These are phyloP conservation scores for Alternaria novae-zelandiae DNA, from an alignment of 2,329 filamentous ascomycete genomes.

Conservation along the genomic window DNA sequence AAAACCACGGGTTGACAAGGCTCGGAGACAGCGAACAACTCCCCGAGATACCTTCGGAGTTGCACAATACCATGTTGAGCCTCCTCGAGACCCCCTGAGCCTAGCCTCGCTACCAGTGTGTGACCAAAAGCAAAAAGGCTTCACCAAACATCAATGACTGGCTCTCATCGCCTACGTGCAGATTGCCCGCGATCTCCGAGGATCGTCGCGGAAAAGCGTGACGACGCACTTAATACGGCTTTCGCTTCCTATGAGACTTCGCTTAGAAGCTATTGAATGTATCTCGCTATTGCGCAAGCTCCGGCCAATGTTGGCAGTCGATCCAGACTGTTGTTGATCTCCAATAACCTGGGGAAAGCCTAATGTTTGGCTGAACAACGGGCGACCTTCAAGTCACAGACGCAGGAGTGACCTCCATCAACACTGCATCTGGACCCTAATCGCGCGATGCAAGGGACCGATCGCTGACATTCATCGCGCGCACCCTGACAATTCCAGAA, in stretches of 20 bases:
- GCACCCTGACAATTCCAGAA: neutral
- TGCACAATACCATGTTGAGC: slow-evolving; percentile 13
- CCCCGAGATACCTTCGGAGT: slow-evolving; percentile 14
- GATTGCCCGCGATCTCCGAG: slow-evolving; percentile 1
- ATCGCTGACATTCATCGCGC: neutral
- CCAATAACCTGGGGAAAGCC: neutral
- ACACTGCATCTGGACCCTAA: neutral
- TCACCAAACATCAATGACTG: slow-evolving; percentile 1
- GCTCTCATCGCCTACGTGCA: neutral
- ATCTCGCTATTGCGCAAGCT: neutral
- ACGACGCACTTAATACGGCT: neutral
- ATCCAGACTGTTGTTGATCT: slow-evolving; percentile 2
- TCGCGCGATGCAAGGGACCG: neutral
- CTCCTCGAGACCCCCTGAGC: slow-evolving; percentile 13
- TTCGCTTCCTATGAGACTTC: neutral
- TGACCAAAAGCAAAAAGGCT: slow-evolving; percentile 7
- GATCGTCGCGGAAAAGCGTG: slow-evolving; percentile 1
- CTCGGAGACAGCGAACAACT: slow-evolving; percentile 16
- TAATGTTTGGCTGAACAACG: slow-evolving; percentile 1
- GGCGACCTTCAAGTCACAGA: neutral
- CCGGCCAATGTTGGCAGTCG: neutral
- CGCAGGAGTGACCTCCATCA: neutral
- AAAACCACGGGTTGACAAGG: slow-evolving; percentile 9
- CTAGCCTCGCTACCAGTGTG: slow-evolving; percentile 5
- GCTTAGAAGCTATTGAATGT: neutral